These are phyloP conservation scores for Leishmania guyanensis DNA, from an alignment of 208 protist species.

Conservation along the genomic window DNA sequence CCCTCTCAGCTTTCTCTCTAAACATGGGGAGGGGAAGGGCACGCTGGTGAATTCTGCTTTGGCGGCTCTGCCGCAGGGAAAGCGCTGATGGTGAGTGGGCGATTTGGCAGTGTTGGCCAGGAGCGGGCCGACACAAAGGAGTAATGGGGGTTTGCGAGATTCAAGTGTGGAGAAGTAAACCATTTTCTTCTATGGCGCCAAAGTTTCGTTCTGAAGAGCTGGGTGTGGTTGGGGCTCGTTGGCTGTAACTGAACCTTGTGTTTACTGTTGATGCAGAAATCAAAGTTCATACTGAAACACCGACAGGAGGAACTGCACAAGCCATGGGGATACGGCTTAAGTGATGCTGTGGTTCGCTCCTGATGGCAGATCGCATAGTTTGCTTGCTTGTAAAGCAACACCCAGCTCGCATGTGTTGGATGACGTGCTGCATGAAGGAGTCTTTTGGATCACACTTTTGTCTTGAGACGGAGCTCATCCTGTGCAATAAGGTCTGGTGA, in stretches of 20 bases:
- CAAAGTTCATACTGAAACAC: neutral
- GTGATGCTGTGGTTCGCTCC: neutral
- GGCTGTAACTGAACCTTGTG: neutral
- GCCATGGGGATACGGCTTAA: neutral
- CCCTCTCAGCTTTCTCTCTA: neutral
- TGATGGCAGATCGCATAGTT: neutral
- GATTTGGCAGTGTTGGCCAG: neutral
- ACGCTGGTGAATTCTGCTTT: neutral
- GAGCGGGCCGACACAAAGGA: neutral
- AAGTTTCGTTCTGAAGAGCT: neutral
- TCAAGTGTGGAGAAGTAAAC: neutral
- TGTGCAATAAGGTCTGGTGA: neutral
- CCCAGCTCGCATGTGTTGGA: neutral
- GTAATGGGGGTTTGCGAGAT: neutral
- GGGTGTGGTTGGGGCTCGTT: neutral
- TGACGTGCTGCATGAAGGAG: neutral
- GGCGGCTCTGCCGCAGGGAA: neutral
- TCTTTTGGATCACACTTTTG: neutral
- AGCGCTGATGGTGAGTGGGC: neutral
- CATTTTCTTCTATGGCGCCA: neutral
- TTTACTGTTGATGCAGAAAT: neutral
- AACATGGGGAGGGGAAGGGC: neutral
- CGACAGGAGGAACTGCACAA: neutral
- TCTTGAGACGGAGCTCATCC: neutral
- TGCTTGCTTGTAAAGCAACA: neutral